A percentile compares a stretch with the other conserved stretches of the same genome.
phyloP scores from a whole-genome alignment of 192 early-diverging fungal species.

The Backusella macrospora region DNA sequence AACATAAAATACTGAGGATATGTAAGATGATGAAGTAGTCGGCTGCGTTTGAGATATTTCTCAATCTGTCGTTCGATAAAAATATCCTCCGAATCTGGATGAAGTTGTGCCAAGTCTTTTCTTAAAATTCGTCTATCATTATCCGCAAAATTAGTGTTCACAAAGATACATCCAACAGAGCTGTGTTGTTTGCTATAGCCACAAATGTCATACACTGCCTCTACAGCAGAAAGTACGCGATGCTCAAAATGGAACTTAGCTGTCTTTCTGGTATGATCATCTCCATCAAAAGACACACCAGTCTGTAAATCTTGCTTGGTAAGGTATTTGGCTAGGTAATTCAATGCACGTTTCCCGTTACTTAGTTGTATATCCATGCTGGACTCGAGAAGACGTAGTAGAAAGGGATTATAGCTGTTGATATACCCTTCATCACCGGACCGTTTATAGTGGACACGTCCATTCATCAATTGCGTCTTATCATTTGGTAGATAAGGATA shows the following conservation, averaged over 20 bases:
- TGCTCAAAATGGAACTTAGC: background rate
- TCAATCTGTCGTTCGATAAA: background rate
- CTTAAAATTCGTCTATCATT: background rate
- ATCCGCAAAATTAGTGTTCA: background rate
- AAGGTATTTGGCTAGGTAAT: background rate
- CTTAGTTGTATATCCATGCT: background rate
- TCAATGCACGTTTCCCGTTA: background rate
- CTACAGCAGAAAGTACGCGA: background rate
- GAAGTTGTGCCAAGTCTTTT: background rate
- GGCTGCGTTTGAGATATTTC: background rate
- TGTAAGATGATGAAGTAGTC: background rate
- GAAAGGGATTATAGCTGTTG: background rate
- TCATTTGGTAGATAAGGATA: background rate
- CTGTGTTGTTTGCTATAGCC: background rate
- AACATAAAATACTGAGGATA: background rate
- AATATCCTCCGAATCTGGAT: background rate
- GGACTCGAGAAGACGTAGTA: background rate
- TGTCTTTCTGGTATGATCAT: background rate
- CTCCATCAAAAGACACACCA: background rate
- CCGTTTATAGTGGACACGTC: background rate
- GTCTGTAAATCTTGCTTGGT: background rate
- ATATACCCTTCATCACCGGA: background rate
- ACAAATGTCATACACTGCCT: background rate
- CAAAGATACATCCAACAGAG: background rate
- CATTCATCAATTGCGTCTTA: background rate